Conservation (phyloP, 2,329 filamentous ascomycete genomes). For the Sarocladium kiliense region DNA sequence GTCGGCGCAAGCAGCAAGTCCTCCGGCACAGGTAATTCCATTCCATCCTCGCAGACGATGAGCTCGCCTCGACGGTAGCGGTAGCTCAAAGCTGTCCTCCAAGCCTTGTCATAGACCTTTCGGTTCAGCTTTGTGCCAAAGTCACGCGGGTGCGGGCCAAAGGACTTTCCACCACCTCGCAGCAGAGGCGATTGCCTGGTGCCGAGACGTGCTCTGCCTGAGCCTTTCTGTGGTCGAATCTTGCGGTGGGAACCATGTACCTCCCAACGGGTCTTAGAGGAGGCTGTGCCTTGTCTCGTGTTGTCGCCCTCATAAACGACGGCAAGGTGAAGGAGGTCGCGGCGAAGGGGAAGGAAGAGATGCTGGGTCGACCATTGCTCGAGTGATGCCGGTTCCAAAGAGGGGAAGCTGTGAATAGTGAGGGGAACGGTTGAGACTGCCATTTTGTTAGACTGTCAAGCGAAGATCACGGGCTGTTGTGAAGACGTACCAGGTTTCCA, state of each 20-base stretch:
- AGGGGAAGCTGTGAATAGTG: conserved; percentile 86
- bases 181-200: conserved; percentile 77
- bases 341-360: conserved; percentile 79
- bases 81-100: conserved; percentile 90
- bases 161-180: conserved; percentile 78
- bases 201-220: conserved; percentile 73
- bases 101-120: conserved; percentile 94
- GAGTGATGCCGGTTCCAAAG: conserved; percentile 76
- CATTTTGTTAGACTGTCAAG: conserved; percentile 11
- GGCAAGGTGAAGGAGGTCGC: conserved; percentile 88
- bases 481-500: conserved; percentile 40
- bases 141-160: conserved; percentile 88
- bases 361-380: conserved; percentile 76
- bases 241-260: conserved; percentile 81
- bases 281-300: conserved; percentile 81
- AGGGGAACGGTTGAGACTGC: conserved; percentile 63
- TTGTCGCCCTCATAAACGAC: conserved; percentile 89
- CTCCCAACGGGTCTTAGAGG: conserved; percentile 74
- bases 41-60: conserved; percentile 73
- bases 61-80: conserved; percentile 84
- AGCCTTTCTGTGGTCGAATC: conserved; percentile 81
- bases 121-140: conserved; percentile 77
- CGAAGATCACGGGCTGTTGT: background rate
- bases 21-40: conserved; percentile 57
- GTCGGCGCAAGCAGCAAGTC: conserved; percentile 41